A percentile compares a stretch with the other conserved stretches of the same genome.
Conservation (phyloP, 768 basidiomycete genomes). For the Lentinula boryana region DNA sequence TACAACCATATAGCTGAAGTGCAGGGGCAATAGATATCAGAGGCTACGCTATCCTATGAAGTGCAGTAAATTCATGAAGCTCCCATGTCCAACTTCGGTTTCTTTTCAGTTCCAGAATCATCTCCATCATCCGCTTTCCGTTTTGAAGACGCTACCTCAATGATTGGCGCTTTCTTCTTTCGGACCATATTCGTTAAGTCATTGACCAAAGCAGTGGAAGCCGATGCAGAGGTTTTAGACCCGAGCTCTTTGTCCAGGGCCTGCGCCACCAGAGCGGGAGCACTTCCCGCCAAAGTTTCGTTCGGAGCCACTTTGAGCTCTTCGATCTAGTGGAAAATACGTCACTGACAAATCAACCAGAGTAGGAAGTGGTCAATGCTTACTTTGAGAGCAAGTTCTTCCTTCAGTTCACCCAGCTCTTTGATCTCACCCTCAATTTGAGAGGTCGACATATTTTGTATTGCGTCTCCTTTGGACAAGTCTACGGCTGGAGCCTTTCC, state of each 20-base stretch:
- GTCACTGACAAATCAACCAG: neutral
- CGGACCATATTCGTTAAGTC: conserved; percentile 82
- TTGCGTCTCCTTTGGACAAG: conserved; percentile 44
- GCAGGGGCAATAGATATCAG: neutral
- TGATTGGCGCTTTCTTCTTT: conserved; percentile 66
- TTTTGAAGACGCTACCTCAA: conserved; percentile 35
- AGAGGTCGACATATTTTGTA: conserved; percentile 62
- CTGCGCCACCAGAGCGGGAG: conserved; percentile 65
- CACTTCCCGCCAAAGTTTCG: conserved; percentile 45
- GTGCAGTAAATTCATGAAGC: neutral
- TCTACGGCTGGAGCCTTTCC: conserved; percentile 51
- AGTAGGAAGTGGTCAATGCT: neutral
- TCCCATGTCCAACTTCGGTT: conserved; percentile 45
- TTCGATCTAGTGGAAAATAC: conserved; percentile 57
- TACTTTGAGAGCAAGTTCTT: conserved; percentile 84
- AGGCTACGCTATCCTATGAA: neutral
- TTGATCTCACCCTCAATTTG: conserved; percentile 77
- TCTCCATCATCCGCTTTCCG: conserved; percentile 66
- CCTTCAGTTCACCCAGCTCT: conserved; percentile 68
- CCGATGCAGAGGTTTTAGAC: conserved; percentile 25
- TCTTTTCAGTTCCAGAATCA: conserved; percentile 52
- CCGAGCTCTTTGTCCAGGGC: conserved; percentile 72
- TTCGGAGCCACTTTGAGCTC: conserved; percentile 82
- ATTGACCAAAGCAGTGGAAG: conserved; percentile 49
- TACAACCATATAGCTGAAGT: too few relatives aligned